Percentiles rank a stretch among this genome's conserved stretches.
These are phyloP conservation scores for Salix arbutifolia DNA, from an alignment of 345 rosid species.

Conservation along the genomic window DNA sequence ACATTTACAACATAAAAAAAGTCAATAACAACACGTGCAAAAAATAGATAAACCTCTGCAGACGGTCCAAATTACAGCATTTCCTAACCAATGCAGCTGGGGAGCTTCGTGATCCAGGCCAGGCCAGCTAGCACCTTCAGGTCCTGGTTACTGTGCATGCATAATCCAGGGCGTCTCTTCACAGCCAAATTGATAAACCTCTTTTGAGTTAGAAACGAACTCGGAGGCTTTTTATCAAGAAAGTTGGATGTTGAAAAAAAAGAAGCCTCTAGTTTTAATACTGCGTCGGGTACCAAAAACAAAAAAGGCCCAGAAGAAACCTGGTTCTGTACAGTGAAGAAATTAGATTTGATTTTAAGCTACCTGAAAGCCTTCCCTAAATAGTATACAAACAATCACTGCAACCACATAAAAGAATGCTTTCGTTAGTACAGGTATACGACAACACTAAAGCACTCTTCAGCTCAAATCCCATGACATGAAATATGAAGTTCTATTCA, in stretches of 20 bases:
- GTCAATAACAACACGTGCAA: not conserved
- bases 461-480: not conserved
- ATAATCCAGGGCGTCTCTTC: not conserved
- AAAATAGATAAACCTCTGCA: not conserved
- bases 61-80: not conserved
- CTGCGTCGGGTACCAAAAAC: not conserved
- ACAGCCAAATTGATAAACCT: not conserved
- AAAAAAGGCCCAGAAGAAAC: not conserved
- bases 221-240: slow-evolving; percentile 5
- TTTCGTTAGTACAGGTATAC: not conserved
- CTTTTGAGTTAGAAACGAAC: not conserved
- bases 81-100: not conserved
- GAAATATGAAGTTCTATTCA: not conserved
- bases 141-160: not conserved
- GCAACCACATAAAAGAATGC: slow-evolving; percentile 6
- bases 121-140: slow-evolving; percentile 1
- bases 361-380: not conserved
- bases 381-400: slow-evolving; percentile 1
- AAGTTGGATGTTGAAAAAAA: slow-evolving; percentile 16
- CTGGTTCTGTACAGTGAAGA: slow-evolving; percentile 1
- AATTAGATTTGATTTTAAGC: not conserved
- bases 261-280: slow-evolving; percentile 10
- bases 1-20: slow-evolving; percentile 11
- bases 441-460: not conserved
- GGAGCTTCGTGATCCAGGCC: not conserved